Evolutionary conservation across 306 rosid species (phyloP).

Genomic region (Sicyos baderoa): DNA sequence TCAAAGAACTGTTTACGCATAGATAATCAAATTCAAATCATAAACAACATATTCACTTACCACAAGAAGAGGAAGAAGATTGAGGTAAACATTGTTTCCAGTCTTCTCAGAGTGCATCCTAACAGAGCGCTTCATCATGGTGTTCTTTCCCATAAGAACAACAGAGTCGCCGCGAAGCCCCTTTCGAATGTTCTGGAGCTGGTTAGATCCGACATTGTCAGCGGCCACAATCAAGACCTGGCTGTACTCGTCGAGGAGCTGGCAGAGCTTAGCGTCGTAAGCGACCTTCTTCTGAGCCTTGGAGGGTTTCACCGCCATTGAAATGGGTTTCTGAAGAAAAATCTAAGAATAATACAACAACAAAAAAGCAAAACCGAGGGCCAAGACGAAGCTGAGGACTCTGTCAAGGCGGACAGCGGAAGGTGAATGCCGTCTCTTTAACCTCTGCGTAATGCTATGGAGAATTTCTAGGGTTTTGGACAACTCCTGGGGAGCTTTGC

Average conservation of each 20-base stretch:
- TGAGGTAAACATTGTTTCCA: constrained; percentile 53
- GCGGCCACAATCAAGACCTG: constrained; percentile 80
- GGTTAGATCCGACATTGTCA: constrained; percentile 82
- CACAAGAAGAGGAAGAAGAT: constrained; percentile 71
- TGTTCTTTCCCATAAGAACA: constrained; percentile 93
- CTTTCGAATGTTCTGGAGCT: constrained; percentile 66
- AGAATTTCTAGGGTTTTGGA: constrained; percentile 12
- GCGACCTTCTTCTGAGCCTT: constrained; percentile 74
- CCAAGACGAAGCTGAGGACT: constrained; percentile 49
- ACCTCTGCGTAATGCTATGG: constrained; percentile 28
- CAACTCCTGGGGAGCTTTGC: constrained; percentile 21
- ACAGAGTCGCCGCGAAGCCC: constrained; percentile 82
- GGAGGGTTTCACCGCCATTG: constrained; percentile 49
- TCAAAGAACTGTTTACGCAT: too few species aligned
- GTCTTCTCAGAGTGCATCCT: constrained; percentile 64
- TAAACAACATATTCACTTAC: constrained; percentile 32
- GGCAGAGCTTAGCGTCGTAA: constrained; percentile 67
- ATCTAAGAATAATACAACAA: background rate
- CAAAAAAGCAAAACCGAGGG: constrained; percentile 43
- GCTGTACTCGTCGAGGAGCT: constrained; percentile 52
- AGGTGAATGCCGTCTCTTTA: constrained; percentile 57
- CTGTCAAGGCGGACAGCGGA: constrained; percentile 67
- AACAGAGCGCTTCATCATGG: constrained; percentile 90
- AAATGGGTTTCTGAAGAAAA: background rate
- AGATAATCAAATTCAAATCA: too few species aligned